Evolutionary conservation across 2,329 filamentous ascomycete genomes (phyloP), one percentile per base, ranked within the genome.

Genomic region (Ceratocystis harringtonii): DNA sequence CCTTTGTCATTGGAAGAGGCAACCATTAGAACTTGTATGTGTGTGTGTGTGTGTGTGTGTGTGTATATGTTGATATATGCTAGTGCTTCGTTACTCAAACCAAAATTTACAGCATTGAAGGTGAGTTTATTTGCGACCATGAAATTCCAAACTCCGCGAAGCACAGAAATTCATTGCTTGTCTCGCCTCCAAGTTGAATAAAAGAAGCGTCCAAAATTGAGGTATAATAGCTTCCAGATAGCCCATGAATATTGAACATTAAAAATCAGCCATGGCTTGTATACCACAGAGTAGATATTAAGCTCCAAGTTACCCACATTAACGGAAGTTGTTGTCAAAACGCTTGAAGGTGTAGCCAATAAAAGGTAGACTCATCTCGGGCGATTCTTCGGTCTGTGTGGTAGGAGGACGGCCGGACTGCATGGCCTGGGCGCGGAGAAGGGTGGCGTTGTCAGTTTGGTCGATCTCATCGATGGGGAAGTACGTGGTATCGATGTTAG

Each of bases 381-480:
- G 88, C 69, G 88, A 85, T 73, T 92, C 87, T 69, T 89, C 87
- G 15, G 80, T 77, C 68, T 74, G 73, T 41, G 57, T 25, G 7
- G 62, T 45, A 36, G 65, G 17, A 17, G 70, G 78, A 70, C 81
- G 81, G 63, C 84, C 84, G 71, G 85, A 81, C 68, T 87, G 86
- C 69, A 87, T 82, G 62, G 89, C 90, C 75, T 95, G 89, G 22
- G 89, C 89, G 74, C 90, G 89, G 72, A 96, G 83, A 69, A 89
- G 82, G 28, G 91, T 94, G 65, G 89, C 90, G 69, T 91, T 96
- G 75, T 96, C 92, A 65, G 91, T 92, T 79, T 96, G 92, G 71
- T 95, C 91, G 73, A 99, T 96, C 76, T 99, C 94, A 73, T 97
- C 94, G 63, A 91, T 96, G 7, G 94, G 94, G 85, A 99, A 99